Conservation (phyloP, 2,329 filamentous ascomycete species). For the Colletotrichum tofieldiae region DNA sequence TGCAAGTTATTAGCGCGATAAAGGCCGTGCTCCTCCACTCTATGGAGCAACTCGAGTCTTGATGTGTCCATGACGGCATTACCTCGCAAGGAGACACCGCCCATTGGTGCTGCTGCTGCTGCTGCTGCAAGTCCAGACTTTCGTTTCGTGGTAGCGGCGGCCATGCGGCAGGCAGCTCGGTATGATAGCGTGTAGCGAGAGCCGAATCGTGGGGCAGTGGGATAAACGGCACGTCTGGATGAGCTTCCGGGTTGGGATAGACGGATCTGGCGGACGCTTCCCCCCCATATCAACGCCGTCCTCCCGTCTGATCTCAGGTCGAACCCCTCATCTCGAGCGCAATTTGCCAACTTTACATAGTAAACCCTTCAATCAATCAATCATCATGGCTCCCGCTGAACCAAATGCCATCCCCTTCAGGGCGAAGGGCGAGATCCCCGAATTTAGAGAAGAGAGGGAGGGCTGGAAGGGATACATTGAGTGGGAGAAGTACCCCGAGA, state of each 20-base stretch:
- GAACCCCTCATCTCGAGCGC: background rate
- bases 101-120: conserved; percentile 1
- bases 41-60: background rate
- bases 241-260: background rate
- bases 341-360: background rate
- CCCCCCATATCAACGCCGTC: background rate
- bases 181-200: background rate
- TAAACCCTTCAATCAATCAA: background rate
- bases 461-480: conserved; percentile 69
- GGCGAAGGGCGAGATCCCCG: conserved; percentile 20
- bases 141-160: background rate
- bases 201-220: background rate
- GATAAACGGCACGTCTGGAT: background rate
- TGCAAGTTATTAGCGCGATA: conserved; percentile 11
- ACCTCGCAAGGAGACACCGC: background rate
- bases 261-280: background rate
- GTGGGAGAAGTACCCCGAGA: conserved; percentile 80
- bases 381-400: conserved; percentile 28
- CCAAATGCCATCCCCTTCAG: conserved; percentile 20
- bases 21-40: background rate
- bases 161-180: background rate
- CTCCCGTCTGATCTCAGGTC: background rate
- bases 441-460: conserved; percentile 29
- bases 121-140: too few relatives aligned
- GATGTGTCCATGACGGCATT: conserved; percentile 23